Evolutionary conservation across 2,329 filamentous ascomycete species (phyloP).

Genomic region (Sporothrix inflata): DNA sequence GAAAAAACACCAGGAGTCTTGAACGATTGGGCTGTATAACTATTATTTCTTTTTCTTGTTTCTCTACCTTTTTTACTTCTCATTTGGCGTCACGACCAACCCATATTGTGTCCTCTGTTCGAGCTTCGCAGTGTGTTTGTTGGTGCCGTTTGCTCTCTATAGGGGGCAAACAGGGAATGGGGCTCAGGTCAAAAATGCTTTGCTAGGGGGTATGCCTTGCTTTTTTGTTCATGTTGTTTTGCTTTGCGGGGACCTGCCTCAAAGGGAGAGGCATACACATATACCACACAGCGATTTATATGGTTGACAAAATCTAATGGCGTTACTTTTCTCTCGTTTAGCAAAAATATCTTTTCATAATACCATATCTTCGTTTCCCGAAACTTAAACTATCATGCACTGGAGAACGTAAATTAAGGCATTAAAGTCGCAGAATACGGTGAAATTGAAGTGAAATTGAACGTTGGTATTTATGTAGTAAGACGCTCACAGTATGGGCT

Average conservation of each 20-base stretch:
- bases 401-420: no score
- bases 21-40: background rate
- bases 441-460: no score
- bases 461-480: no score
- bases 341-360: background rate
- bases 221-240: background rate
- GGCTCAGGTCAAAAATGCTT: background rate
- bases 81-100: background rate
- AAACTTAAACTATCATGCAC: no score
- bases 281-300: constrained; percentile 10
- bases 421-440: no score
- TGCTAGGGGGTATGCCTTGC: background rate
- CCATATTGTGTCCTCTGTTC: background rate
- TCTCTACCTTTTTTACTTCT: background rate
- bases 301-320: background rate
- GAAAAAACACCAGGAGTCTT: background rate
- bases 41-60: background rate
- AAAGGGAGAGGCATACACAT: background rate
- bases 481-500: no score
- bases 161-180: background rate
- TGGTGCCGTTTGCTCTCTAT: background rate
- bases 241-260: background rate
- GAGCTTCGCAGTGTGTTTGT: background rate
- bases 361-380: background rate
- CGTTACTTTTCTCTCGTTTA: background rate